Percentiles rank a stretch among this genome's conserved stretches.
phyloP scores from a whole-genome alignment of 2,329 filamentous ascomycete species.

The Claviceps arundinis region DNA sequence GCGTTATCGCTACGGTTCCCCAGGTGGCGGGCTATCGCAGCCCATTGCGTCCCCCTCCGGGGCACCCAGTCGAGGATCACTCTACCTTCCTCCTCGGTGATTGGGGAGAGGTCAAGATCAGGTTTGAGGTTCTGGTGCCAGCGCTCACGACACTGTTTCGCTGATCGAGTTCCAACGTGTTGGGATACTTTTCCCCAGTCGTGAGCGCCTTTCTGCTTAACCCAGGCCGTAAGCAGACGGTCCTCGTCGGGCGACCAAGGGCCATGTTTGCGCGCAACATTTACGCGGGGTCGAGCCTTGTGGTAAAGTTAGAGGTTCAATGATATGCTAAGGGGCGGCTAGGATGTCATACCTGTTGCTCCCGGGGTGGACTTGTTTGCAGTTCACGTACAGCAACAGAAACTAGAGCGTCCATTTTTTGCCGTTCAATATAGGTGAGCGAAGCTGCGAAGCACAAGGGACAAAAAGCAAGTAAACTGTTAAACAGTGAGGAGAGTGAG shows the following conservation, averaged over 20 bases:
- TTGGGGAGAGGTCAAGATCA: conserved; percentile 59
- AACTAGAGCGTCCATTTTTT: not conserved
- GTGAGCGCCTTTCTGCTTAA: conserved; percentile 57
- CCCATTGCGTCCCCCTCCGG: conserved; percentile 78
- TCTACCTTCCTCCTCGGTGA: conserved; percentile 55
- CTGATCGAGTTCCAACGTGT: conserved; percentile 61
- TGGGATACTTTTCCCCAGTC: conserved; percentile 86
- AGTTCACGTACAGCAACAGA: not conserved
- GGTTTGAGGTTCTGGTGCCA: conserved; percentile 90
- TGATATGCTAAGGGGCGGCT: not conserved
- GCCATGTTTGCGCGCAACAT: conserved; percentile 37
- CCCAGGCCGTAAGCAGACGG: conserved; percentile 53
- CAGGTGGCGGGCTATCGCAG: conserved; percentile 74
- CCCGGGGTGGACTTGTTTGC: not conserved
- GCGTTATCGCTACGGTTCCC: conserved; percentile 84
- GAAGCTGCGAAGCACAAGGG: not conserved
- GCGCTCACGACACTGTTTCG: conserved; percentile 90
- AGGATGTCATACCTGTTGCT: not conserved
- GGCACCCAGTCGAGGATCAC: conserved; percentile 66
- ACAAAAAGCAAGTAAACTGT: not conserved
- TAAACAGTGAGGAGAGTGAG: not conserved
- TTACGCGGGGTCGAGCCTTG: not conserved
- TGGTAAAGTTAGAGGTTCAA: not conserved
- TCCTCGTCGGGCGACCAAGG: conserved; percentile 78
- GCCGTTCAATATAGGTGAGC: too few species aligned